Evolutionary conservation across 106 monocot genomes (phyloP).

Genomic region (Hemerocallis citrina): DNA sequence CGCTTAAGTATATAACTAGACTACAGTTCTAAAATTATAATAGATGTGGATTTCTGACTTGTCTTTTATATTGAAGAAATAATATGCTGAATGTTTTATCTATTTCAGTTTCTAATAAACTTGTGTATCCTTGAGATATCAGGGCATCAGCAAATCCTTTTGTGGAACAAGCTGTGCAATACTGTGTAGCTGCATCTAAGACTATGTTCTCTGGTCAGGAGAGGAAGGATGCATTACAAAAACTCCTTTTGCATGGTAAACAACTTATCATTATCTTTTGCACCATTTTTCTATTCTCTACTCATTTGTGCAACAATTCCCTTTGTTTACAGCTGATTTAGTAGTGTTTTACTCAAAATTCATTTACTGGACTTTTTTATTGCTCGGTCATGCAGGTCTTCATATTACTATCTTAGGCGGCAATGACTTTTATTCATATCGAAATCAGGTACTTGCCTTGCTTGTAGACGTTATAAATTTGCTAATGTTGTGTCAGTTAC

Average conservation of each 20-base stretch:
- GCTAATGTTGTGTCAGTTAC: slow-evolving; percentile 1
- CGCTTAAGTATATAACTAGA: too few species aligned
- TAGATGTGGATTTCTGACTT: too few species aligned
- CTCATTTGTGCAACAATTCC: not conserved
- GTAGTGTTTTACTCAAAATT: not conserved
- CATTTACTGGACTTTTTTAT: slow-evolving; percentile 7
- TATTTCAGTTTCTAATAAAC: not conserved
- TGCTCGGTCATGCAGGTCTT: slow-evolving; percentile 49
- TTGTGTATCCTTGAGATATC: slow-evolving; percentile 17
- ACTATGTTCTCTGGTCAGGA: slow-evolving; percentile 29
- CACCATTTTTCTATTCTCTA: not conserved
- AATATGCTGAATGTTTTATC: not conserved
- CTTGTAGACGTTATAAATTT: not conserved
- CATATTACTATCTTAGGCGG: slow-evolving; percentile 86
- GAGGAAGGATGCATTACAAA: slow-evolving; percentile 43
- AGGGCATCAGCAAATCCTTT: slow-evolving; percentile 83
- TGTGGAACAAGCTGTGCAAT: slow-evolving; percentile 94
- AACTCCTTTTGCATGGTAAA: slow-evolving; percentile 78
- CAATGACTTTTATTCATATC: slow-evolving; percentile 97
- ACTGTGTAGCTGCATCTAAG: slow-evolving; percentile 69
- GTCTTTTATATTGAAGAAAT: too few species aligned
- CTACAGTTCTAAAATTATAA: too few species aligned
- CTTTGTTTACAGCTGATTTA: not conserved
- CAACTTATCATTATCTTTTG: not conserved
- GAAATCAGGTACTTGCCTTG: slow-evolving; percentile 54